These are phyloP conservation scores for Sicyos baderoa DNA, from an alignment of 306 rosid species.

Conservation along the genomic window DNA sequence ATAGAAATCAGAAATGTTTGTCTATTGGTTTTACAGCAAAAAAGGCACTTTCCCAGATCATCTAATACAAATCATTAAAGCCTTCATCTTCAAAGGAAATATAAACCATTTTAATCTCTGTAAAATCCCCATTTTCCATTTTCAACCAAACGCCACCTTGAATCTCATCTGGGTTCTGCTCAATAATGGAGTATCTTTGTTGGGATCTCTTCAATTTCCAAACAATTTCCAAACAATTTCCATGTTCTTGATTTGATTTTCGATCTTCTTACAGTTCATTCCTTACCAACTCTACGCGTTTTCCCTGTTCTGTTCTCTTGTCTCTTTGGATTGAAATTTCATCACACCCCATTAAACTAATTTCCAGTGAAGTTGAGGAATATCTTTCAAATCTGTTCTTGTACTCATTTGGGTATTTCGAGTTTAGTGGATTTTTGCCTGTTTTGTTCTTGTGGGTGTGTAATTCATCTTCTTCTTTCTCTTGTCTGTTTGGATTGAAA, in stretches of 20 bases:
- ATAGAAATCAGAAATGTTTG: constrained; percentile 11
- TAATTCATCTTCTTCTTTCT: constrained; percentile 35
- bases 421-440: constrained; percentile 22
- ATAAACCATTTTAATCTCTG: not conserved
- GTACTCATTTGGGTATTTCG: too few species aligned
- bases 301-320: constrained; percentile 16
- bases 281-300: constrained; percentile 74
- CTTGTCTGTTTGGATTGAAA: constrained; percentile 11
- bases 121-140: not conserved
- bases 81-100: too few species aligned
- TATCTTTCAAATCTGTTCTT: constrained; percentile 42
- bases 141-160: not conserved
- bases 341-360: too few species aligned
- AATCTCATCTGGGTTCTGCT: not conserved
- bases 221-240: constrained; percentile 9
- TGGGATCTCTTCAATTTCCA: constrained; percentile 10
- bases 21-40: constrained; percentile 19
- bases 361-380: too few species aligned
- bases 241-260: constrained; percentile 44
- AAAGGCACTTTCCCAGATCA: constrained; percentile 18
- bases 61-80: not conserved
- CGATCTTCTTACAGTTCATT: constrained; percentile 65
- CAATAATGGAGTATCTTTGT: constrained; percentile 1
- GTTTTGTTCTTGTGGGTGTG: constrained; percentile 41
- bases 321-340: too few species aligned